phyloP scores from a whole-genome alignment of 1,284 basidiomycete species.

The Sutorius eximius region DNA sequence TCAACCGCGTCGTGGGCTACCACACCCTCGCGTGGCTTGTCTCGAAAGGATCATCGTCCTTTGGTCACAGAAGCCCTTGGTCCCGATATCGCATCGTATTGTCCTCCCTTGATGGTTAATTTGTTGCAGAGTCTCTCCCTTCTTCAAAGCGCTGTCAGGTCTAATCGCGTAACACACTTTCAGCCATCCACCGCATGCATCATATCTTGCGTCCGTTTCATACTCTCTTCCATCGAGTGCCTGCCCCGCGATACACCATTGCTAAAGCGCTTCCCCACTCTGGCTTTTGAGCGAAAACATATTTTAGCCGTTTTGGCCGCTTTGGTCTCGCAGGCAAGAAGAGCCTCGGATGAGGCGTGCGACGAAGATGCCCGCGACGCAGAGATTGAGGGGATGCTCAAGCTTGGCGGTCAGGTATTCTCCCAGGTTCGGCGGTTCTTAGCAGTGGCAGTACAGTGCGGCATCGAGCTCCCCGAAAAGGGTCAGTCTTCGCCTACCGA shows the following conservation, averaged over 20 bases:
- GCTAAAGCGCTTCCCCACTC: slow-evolving; percentile 63
- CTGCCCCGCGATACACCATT: slow-evolving; percentile 79
- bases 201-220: slow-evolving; percentile 91
- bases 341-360: slow-evolving; percentile 60
- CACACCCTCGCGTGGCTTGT: slow-evolving; percentile 37
- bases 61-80: slow-evolving; percentile 46
- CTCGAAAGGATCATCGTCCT: slow-evolving; percentile 43
- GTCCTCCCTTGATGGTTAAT: slow-evolving; percentile 71
- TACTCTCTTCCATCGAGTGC: slow-evolving; percentile 84
- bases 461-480: slow-evolving; percentile 69
- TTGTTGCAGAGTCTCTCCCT: slow-evolving; percentile 84
- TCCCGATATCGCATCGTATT: slow-evolving; percentile 57
- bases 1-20: slow-evolving; percentile 59
- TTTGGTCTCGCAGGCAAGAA: slow-evolving; percentile 83
- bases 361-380: slow-evolving; percentile 51
- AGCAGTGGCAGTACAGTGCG: slow-evolving; percentile 76
- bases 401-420: slow-evolving; percentile 72
- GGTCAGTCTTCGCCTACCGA: slow-evolving; percentile 41
- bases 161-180: slow-evolving; percentile 77
- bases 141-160: slow-evolving; percentile 80
- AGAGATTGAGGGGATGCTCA: slow-evolving; percentile 73
- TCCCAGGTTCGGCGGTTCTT: slow-evolving; percentile 70
- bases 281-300: slow-evolving; percentile 79
- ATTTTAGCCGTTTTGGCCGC: slow-evolving; percentile 82
- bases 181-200: slow-evolving; percentile 85